Base-by-base conservation (phyloP, 176 grass and related monocot genomes). In the Chloris gayana region DNA sequence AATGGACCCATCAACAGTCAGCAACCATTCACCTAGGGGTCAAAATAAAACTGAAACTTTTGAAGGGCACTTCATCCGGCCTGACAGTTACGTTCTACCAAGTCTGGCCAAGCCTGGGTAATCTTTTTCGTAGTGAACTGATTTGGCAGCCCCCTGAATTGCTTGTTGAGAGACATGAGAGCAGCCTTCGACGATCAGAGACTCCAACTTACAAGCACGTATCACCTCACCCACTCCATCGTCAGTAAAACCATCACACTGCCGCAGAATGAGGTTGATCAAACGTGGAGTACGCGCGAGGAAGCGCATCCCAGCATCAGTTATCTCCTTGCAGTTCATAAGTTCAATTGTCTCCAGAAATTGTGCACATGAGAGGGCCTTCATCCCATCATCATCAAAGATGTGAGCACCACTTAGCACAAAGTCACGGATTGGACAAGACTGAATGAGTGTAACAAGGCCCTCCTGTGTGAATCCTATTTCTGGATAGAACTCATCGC, bases 271-370 rank as follows among this genome's bases (percentile, higher is more conserved):
- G 32, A 91, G 93, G 32, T 32, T 80, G 38, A 49, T 81, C 73
- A 93, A 87, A 60, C 22, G 22, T 7, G 74, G 83, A 21, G 45
- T 56, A 38, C n/a, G 14, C 0, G 21, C 17, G 41, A 89, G 65
- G 65, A 76, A 69, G 57, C 26, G 22, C 50, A 93, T 60, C 44
- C 90, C 90, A 19, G 21, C 64, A 85, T 93, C 81, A 39, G 67
- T 76, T 61, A 93, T 63, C 61, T 53, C 25, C 19, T 45, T 5
- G 22, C 88, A 82, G n/a, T 69, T 58, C 24, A 76, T 59, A 31
- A 97, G 84, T 72, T 97, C 65, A 0, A 97, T 65, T 15, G 53
- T 73, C 84, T 93, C 88, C 66, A 93, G 63, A 57, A 70, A 84
- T 31, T 41, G 57, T 6, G 74, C 53, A 1, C 77, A 85, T 22